These are phyloP conservation scores for Oryza meridionalis DNA, from an alignment of 176 grass and related monocot species.

Conservation along the genomic window DNA sequence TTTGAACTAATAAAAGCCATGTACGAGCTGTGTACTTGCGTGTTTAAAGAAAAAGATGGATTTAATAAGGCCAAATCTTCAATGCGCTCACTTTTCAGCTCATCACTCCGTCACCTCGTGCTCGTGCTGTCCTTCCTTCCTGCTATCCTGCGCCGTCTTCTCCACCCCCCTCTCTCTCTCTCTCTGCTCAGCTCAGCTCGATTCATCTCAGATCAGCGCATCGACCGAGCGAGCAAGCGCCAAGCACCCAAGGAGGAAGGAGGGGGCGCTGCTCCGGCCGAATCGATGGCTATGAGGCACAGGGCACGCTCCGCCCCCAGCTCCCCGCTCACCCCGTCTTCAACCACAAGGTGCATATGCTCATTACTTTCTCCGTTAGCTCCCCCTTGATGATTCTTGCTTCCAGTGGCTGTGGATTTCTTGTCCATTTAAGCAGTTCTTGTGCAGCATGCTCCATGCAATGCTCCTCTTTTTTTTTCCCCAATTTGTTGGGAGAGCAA, in stretches of 20 bases:
- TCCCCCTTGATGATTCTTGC: neutral
- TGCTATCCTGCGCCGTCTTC: neutral
- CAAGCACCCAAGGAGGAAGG: neutral
- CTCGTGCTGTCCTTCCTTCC: neutral
- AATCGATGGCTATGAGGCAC: slow-evolving; percentile 54
- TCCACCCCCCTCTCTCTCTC: neutral
- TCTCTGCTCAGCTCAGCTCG: neutral
- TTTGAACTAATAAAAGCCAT: neutral
- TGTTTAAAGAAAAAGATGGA: neutral
- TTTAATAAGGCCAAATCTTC: neutral
- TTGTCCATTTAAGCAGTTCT: neutral
- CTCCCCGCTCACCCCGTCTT: slow-evolving; percentile 53
- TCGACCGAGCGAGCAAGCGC: no score
- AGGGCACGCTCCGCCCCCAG: slow-evolving; percentile 48
- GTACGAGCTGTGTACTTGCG: neutral
- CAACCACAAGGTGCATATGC: slow-evolving; percentile 34
- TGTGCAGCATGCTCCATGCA: neutral
- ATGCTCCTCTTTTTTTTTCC: neutral
- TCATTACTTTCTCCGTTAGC: neutral
- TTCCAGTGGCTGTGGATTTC: neutral
- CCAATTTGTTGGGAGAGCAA: neutral
- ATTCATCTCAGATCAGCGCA: neutral
- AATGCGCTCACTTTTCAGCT: neutral
- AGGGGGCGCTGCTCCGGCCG: neutral
- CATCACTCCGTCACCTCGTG: neutral